Evolutionary conservation across 1,284 basidiomycete species (phyloP), one percentile per base, ranked within the genome.

Genomic region (Boletus sp.): DNA sequence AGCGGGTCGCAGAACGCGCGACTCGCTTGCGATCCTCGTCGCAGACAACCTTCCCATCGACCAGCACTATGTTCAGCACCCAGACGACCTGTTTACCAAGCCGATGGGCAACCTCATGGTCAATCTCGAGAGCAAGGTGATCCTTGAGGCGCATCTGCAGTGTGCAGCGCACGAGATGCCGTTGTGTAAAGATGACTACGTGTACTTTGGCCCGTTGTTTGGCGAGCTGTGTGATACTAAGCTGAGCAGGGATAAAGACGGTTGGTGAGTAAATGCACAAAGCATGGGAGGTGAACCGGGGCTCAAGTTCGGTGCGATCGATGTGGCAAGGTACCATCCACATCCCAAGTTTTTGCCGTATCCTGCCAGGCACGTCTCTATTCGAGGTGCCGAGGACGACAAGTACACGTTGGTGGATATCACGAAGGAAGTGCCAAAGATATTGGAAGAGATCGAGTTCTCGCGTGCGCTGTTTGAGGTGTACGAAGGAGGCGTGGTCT

Each of bases 121-220:
- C 29, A 88, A 95, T 61, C 67, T 90, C 5, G 79, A 85, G 12
- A 94, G 81, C 63, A 80, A 83, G 52, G 72, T 88, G 23, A 74
- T 94, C 22, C 69, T 94, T 1, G 91, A 94, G 70, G 84, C 81
- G 1, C 92, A 94, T 63, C 68, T 95, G 7, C 91, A 94, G 64
- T 95, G 93, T 58, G 93, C 92, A 5, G 89, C 82, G 0, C 74
- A 84, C 49, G 92, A 95, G 66, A 88, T 95, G 80, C 92, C 92
- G 0, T 60, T 94, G 29, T 80, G 78, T 12, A 54, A 68, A 0
- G 80, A 81, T 19, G 92, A 95, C 56, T 70, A 73, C 37, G 60
- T 66, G 22, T 95, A 86, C 67, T 95, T 94, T 62, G 92, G 90
- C 6, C 72, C 72, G 26, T 62, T 67, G 49, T 79, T 77, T 62